Base-by-base conservation (phyloP, 2,329 filamentous ascomycete genomes). In the Sphaerulina populicola region DNA sequence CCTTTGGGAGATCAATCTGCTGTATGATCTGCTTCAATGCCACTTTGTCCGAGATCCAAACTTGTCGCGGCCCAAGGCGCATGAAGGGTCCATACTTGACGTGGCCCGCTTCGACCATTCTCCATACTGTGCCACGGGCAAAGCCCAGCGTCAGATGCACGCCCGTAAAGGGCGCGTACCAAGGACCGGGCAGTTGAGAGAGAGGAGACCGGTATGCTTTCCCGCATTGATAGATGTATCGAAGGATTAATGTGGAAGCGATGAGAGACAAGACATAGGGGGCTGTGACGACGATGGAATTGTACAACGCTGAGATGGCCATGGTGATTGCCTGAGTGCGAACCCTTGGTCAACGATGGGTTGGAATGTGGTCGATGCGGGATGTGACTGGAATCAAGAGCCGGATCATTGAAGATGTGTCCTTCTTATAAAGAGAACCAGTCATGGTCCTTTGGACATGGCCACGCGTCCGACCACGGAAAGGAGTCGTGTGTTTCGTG, bases 21-120 rank as follows among this genome's bases (percentile, higher is more conserved):
- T 33, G 33, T n/a, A 54, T 36, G n/a, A 54, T 51, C 40, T 47
- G 18, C 40, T 54, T 51, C 18, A 54, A 18, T 11, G 47, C 52
- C 9, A 31, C 30, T 18, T 49, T 49, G 23, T 49, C 47, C 2
- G 51, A 36, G 14, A 49, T 18, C 51, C 51, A 49, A 33, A 53
- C 38, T 23, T 53, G 51, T 18, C 47, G n/a, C 8, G 51, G 51
- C 2, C 51, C 51, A 30, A 52, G 38, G 10, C 49, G 44, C 29
- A 52, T 48, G 14, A 48, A 30, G 6, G 23, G 12, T 12, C 50
- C 50, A n/a, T 52, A 52, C 10, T 48, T 47, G 11, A 30, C 33
- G 39, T 52, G 50, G 3, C 37, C 31, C 15, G 35, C 29, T 31
- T 52, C 50, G 21, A 52, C 50, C 12, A 48, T 40, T 9, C 30